phyloP scores from a whole-genome alignment of 192 early-diverging fungal species.

The Backusella tarrabulga region DNA sequence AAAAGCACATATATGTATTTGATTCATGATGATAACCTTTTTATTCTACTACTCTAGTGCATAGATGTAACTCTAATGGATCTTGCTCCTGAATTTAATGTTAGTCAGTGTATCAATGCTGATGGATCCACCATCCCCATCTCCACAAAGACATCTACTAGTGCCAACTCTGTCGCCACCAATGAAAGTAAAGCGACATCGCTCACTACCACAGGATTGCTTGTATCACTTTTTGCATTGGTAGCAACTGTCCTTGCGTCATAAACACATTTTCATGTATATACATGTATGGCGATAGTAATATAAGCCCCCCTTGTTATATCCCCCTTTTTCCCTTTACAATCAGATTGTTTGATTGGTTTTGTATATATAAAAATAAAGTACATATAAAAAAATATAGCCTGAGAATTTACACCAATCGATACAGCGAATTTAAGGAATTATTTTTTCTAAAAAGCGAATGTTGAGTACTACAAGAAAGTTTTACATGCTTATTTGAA shows the following conservation, averaged over 20 bases:
- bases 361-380: constrained; percentile 1
- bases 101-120: constrained; percentile 21
- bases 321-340: not conserved
- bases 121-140: constrained; percentile 12
- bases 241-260: not conserved
- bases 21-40: not conserved
- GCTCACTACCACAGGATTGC: not conserved
- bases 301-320: not conserved
- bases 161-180: not conserved
- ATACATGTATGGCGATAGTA: not conserved
- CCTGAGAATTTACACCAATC: not conserved
- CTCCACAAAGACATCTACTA: not conserved
- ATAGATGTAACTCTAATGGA: constrained; percentile 20
- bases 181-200: not conserved
- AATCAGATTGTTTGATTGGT: not conserved
- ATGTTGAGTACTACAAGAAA: not conserved
- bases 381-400: not conserved
- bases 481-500: not conserved
- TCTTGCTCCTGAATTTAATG: constrained; percentile 13
- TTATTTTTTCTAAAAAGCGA: not conserved
- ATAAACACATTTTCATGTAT: not conserved
- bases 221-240: not conserved
- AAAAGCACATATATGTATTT: not conserved
- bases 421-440: not conserved
- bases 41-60: constrained; percentile 14